Conservation (phyloP, 148 eudicot species). For the Nyssa sinensis region DNA sequence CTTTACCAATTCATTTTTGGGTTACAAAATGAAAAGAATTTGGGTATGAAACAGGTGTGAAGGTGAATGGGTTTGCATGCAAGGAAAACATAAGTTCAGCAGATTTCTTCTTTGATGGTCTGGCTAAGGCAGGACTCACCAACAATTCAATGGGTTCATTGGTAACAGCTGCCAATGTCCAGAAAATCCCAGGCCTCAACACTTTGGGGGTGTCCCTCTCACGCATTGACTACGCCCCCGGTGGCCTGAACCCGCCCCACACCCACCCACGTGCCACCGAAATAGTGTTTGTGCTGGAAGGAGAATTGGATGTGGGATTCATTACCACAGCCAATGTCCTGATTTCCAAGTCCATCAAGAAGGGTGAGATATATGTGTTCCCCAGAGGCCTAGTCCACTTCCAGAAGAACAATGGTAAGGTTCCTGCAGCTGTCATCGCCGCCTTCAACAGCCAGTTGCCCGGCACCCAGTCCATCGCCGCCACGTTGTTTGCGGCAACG, state of each 20-base stretch:
- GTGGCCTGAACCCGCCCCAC: slow-evolving; percentile 45
- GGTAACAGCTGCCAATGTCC: slow-evolving; percentile 42
- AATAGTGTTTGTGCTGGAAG: slow-evolving; percentile 31
- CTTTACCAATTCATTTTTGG: too few species aligned
- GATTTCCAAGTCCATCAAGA: slow-evolving; percentile 25
- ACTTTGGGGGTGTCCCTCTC: slow-evolving; percentile 38
- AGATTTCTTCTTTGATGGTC: slow-evolving; percentile 22
- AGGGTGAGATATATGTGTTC: slow-evolving; percentile 17
- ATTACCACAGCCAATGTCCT: slow-evolving; percentile 37
- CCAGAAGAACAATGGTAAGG: slow-evolving; percentile 24
- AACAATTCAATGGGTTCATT: slow-evolving; percentile 28
- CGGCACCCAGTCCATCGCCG: slow-evolving; percentile 37
- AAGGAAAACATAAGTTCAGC: slow-evolving; percentile 17
- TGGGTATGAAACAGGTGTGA: slow-evolving; percentile 7
- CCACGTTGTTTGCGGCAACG: slow-evolving; percentile 24
- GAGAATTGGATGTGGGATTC: slow-evolving; percentile 32
- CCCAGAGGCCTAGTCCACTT: slow-evolving; percentile 28
- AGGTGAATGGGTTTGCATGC: slow-evolving; percentile 23
- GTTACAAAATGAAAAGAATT: background rate
- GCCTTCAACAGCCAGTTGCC: slow-evolving; percentile 32
- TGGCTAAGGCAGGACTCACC: slow-evolving; percentile 26
- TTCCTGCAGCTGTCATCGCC: slow-evolving; percentile 15
- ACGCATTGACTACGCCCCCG: slow-evolving; percentile 41
- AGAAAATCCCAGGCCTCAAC: slow-evolving; percentile 42
- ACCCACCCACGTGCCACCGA: slow-evolving; percentile 49